Conservation (phyloP, 345 rosid genomes). For the Euphorbia tirucalli region DNA sequence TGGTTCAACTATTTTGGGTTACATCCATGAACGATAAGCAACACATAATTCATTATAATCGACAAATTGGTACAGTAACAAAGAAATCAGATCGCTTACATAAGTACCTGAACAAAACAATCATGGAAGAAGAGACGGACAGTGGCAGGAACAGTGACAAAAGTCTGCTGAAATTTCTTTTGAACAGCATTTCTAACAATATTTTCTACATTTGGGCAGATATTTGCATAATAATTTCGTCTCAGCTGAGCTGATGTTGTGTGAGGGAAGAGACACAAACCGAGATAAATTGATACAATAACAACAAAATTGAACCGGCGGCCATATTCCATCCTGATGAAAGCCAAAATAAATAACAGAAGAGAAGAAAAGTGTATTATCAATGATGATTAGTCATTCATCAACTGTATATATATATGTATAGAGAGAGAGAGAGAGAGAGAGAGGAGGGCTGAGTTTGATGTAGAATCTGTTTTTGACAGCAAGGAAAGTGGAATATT, state of each 20-base stretch:
- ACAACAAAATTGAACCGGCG: constrained; percentile 25
- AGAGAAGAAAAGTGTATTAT: neutral
- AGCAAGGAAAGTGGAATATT: constrained; percentile 4
- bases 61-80: neutral
- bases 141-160: constrained; percentile 53
- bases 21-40: too few relatives aligned
- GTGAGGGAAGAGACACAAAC: constrained; percentile 42
- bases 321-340: constrained; percentile 14
- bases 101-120: constrained; percentile 56
- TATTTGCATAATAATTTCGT: constrained; percentile 42
- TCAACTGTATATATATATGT: too few relatives aligned
- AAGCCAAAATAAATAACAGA: neutral
- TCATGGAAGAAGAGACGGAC: constrained; percentile 68
- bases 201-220: constrained; percentile 68
- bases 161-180: constrained; percentile 54
- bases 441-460: constrained; percentile 25
- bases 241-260: constrained; percentile 56
- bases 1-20: too few relatives aligned
- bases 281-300: constrained; percentile 38
- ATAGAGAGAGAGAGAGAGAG: too few relatives aligned
- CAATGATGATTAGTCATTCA: neutral
- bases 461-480: constrained; percentile 19
- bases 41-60: too few relatives aligned
- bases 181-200: constrained; percentile 52
- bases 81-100: too few relatives aligned